Base-by-base conservation (phyloP, 495 filamentous ascomycete genomes). In the Glonium stellatum region DNA sequence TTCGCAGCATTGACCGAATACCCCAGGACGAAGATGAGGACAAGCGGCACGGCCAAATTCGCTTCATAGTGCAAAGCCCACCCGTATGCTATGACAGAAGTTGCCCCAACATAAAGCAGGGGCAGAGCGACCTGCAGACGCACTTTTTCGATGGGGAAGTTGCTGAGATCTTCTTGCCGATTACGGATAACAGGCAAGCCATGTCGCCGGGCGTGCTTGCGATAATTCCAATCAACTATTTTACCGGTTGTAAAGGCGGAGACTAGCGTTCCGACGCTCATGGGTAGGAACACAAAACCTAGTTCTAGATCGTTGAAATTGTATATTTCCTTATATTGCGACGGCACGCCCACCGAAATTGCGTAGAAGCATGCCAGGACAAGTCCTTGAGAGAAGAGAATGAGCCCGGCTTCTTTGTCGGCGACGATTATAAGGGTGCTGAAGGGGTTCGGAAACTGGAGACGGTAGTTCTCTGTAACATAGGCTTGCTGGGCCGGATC, bases 111-210 rank as follows among this genome's bases (percentile, higher is more conserved):
- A 3, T 61, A 5, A 10, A 57, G 58, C 1, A 55, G 52, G 4
- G 65, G 64, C 1, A 67, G 27, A 31, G 67, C 71, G 18, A 73
- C 57, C 44, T 70, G 57, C 5, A 71, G 37, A 0, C 68, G 62
- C 18, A 66, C 67, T 22, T 55, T 41, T 52, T 73, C 68, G 42
- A 71, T 70, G 1, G 69, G 67, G 56, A 62, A 69, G 58, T 57
- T 64, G 25, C 35, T 39, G 52, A 58, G 72, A 31, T 78, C 72
- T 13, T 80, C 72, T 39, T 78, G 74, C 8, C 69, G 69, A 42
- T 76, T 78, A 36, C 73, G 71, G 21, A 34, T 39, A 50, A 79
- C 72, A 25, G 35, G 58, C 36, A 66, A 55, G 41, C 64, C 62
- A 18, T 67, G 44, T 0, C 52, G 48, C 9, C 25, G 13, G 3